Evolutionary conservation across 2,329 filamentous ascomycete genomes (phyloP).

Genomic region (Diaporthe velutina): DNA sequence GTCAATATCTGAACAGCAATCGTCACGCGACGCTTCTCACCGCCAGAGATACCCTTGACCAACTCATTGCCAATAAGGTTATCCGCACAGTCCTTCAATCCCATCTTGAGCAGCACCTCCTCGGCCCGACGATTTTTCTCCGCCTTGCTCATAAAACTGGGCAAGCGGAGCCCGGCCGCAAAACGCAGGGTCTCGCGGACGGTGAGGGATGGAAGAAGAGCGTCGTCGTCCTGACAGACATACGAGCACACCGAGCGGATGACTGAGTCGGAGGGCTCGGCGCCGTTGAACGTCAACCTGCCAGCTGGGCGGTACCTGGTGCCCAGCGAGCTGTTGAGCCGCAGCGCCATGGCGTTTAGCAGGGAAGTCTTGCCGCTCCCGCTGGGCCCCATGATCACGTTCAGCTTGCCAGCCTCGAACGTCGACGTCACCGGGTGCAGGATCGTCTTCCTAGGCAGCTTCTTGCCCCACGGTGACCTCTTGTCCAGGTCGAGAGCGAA

Average conservation of each 20-base stretch:
- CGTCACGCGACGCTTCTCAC: slow-evolving; percentile 82
- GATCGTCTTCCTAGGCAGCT: slow-evolving; percentile 68
- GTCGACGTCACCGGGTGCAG: slow-evolving; percentile 75
- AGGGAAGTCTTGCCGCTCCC: slow-evolving; percentile 83
- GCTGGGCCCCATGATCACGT: slow-evolving; percentile 85
- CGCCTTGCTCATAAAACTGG: slow-evolving; percentile 75
- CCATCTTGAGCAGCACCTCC: slow-evolving; percentile 80
- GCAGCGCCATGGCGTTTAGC: slow-evolving; percentile 78
- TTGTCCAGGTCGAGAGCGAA: slow-evolving; percentile 77
- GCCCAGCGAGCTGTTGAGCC: slow-evolving; percentile 71
- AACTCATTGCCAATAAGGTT: slow-evolving; percentile 79
- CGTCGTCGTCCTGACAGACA: slow-evolving; percentile 84
- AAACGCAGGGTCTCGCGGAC: slow-evolving; percentile 81
- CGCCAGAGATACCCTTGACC: slow-evolving; percentile 83
- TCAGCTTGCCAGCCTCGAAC: slow-evolving; percentile 77
- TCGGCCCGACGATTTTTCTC: slow-evolving; percentile 79
- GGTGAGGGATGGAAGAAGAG: slow-evolving; percentile 78
- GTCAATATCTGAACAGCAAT: slow-evolving; percentile 85
- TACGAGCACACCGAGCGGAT: slow-evolving; percentile 81
- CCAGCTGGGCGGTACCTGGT: slow-evolving; percentile 74
- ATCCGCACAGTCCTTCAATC: slow-evolving; percentile 82
- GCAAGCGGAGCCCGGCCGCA: slow-evolving; percentile 78
- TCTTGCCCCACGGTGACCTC: slow-evolving; percentile 64
- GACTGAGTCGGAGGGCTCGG: slow-evolving; percentile 75
- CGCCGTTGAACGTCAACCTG: slow-evolving; percentile 77